Evolutionary conservation across 208 protist species (phyloP).

Genomic region (Lotmaria passim): DNA sequence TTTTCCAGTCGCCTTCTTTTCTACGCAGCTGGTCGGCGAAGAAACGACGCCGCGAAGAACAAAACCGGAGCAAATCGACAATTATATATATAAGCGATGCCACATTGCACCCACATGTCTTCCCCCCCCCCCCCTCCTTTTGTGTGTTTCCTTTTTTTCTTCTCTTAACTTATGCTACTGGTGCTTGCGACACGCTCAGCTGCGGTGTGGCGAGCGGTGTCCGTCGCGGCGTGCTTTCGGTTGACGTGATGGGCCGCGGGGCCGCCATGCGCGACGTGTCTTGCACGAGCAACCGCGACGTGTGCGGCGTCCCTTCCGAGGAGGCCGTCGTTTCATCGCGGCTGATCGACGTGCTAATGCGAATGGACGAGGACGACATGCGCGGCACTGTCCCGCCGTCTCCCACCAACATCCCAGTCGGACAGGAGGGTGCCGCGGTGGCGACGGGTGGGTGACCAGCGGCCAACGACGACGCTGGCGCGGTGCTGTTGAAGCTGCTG

Average conservation of each 20-base stretch:
- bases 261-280: slow-evolving; percentile 54
- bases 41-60: too few species aligned
- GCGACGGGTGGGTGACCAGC: not conserved
- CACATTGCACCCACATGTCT: too few species aligned
- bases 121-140: too few species aligned
- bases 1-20: too few species aligned
- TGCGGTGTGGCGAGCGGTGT: slow-evolving; percentile 20
- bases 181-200: slow-evolving; percentile 9
- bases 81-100: too few species aligned
- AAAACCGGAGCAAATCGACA: too few species aligned
- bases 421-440: too few species aligned
- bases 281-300: slow-evolving; percentile 46
- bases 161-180: not conserved
- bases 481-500: slow-evolving; percentile 16
- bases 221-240: slow-evolving; percentile 35
- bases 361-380: slow-evolving; percentile 7
- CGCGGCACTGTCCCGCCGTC: not conserved
- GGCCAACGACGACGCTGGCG: not conserved
- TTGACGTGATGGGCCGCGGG: slow-evolving; percentile 41
- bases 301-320: slow-evolving; percentile 25
- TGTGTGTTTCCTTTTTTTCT: too few species aligned
- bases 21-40: too few species aligned
- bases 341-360: slow-evolving; percentile 9
- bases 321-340: slow-evolving; percentile 28
- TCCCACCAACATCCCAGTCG: slow-evolving; percentile 10